Conservation (phyloP, 2,329 filamentous ascomycete species). For the Penicillium sp. region DNA sequence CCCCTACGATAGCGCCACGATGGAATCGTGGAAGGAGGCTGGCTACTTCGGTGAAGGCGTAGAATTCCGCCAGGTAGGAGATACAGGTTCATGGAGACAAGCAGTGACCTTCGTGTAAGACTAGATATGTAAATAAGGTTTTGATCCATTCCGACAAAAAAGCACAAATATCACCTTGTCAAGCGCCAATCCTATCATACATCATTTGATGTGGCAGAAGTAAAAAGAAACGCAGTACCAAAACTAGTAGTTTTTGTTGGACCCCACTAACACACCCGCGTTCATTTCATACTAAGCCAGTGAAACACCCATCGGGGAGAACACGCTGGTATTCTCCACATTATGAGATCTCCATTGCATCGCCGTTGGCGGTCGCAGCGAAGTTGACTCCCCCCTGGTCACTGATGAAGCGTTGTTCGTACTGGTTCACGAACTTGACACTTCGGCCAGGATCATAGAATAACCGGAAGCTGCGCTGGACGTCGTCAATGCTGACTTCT, state of each 20-base stretch:
- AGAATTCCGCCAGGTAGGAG: conserved; percentile 67
- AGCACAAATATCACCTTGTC: conserved; percentile 28
- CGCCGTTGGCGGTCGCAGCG: conserved; percentile 54
- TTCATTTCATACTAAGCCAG: conserved; percentile 11
- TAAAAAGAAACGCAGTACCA: conserved; percentile 22
- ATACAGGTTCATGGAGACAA: conserved; percentile 58
- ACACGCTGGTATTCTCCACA: conserved; percentile 3
- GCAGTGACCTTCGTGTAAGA: conserved; percentile 55
- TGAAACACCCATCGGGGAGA: conserved; percentile 13
- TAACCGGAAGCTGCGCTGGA: conserved; percentile 88
- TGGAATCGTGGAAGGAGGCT: conserved; percentile 87
- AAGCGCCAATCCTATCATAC: conserved; percentile 45
- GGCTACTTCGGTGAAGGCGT: conserved; percentile 90
- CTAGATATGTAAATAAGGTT: conserved; percentile 12
- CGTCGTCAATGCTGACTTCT: conserved; percentile 82
- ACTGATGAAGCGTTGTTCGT: conserved; percentile 90
- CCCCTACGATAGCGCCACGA: conserved; percentile 79
- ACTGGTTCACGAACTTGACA: conserved; percentile 86
- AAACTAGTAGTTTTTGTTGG: conserved; percentile 23
- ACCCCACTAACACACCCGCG: conserved; percentile 17
- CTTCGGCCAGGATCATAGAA: conserved; percentile 91
- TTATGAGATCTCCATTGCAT: conserved; percentile 70
- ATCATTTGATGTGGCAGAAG: conserved; percentile 35
- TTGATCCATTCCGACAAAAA: conserved; percentile 15
- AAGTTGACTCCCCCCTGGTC: conserved; percentile 81